Percentiles rank a stretch among this genome's conserved stretches.
Evolutionary conservation across 208 protist genomes (phyloP).

Genomic region (Phytomonas sp.): DNA sequence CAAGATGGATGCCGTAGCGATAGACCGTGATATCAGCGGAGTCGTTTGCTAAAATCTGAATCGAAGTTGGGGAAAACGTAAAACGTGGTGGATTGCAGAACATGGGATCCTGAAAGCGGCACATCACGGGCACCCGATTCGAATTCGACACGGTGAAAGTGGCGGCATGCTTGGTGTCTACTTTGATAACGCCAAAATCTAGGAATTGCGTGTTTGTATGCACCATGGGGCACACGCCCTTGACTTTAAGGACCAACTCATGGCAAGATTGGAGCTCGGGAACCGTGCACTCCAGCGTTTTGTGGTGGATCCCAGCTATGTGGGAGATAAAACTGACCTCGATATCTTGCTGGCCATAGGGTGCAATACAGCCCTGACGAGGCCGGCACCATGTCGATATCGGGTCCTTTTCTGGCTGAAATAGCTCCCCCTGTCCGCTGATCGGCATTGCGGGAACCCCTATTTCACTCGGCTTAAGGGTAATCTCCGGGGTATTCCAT

Average conservation of each 20-base stretch:
- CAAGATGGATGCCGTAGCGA: conserved; percentile 60
- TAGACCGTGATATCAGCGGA: conserved; percentile 86
- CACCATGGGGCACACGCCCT: conserved; percentile 64
- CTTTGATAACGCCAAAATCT: conserved; percentile 84
- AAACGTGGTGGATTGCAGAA: conserved; percentile 73
- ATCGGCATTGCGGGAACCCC: conserved; percentile 2
- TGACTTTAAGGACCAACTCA: conserved; percentile 35
- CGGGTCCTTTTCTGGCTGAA: conserved; percentile 14
- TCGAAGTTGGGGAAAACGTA: conserved; percentile 68
- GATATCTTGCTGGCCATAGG: conserved; percentile 30
- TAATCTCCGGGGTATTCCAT: conserved; percentile 49
- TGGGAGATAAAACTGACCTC: conserved; percentile 59
- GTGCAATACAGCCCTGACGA: conserved; percentile 44
- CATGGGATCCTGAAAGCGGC: conserved; percentile 68
- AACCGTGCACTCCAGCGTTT: conserved; percentile 55
- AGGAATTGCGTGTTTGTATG: conserved; percentile 67
- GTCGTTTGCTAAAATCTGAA: conserved; percentile 61
- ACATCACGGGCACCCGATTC: conserved; percentile 71
- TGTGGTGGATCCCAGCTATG: conserved; percentile 34
- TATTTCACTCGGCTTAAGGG: conserved; percentile 22
- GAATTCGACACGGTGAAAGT: conserved; percentile 86
- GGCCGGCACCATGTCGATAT: conserved; percentile 57
- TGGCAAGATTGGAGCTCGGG: conserved; percentile 39
- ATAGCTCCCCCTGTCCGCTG: neutral
- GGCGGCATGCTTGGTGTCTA: conserved; percentile 50